Base-by-base conservation (phyloP, 2,329 filamentous ascomycete species). In the Clonostachys rosea region DNA sequence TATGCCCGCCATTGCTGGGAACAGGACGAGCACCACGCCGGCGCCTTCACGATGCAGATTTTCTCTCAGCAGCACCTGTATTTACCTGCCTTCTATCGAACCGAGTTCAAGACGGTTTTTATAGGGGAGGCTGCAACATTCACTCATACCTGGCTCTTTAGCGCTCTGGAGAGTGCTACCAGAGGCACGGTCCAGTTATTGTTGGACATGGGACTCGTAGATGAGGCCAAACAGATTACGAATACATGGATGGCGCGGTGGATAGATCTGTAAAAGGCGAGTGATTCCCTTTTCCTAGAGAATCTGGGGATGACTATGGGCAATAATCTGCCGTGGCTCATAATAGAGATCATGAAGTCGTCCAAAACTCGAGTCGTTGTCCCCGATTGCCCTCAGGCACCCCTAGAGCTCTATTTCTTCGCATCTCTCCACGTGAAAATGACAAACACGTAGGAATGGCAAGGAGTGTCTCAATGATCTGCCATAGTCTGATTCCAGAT, bases 121-220 rank as follows among this genome's bases (percentile, higher is more conserved):
- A 69, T 86, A 6, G 80, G 80, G 3, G 85, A 89, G 60, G 84
- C 87, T 57, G 87, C 84, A 0, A 79, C 76, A 6, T 87, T 84
- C 57, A 89, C 85, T 0, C 85, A 89, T 57, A 83, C 83, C 2
- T 88, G 83, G 84, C 84, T 87, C 44, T 76, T 78, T 34, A 80
- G 76, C 4, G 84, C 85, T 2, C 65, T 89, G 5, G 84, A 89
- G 58, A 84, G 79, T 11, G 84, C 81, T 0, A 78, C 87, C 2
- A 70, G 85, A 2, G 82, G 84, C 0, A 79, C 81, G 0, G 73
- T 81, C 5, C 83, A 89, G 63, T 53, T 87, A 50, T 63, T 87
- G 59, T 66, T 86, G 17, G 56, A 58, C 24, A 47, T 57, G 8
- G 55, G 54, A 0, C 48, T 58, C 16, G 41, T 58, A 4, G 52